A percentile compares a stretch with the other conserved stretches of the same genome.
phyloP scores from a whole-genome alignment of 257 asterid species.

The Solanum ossicruentum region DNA sequence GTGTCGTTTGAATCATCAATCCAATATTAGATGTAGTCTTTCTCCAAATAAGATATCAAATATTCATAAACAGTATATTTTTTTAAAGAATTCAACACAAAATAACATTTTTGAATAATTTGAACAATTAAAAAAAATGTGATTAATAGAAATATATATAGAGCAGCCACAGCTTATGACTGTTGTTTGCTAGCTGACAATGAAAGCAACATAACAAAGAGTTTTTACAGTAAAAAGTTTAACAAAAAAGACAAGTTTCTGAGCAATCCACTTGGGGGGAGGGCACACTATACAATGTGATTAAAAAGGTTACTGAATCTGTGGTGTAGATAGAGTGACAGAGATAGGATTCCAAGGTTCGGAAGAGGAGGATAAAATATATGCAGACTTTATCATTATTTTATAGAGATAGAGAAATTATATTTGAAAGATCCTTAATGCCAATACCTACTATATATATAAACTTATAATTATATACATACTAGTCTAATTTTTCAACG shows the following conservation, averaged over 20 bases:
- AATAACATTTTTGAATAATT: background rate
- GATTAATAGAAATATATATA: no score
- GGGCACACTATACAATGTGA: background rate
- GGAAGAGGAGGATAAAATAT: no score
- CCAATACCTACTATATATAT: no score
- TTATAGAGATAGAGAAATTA: no score
- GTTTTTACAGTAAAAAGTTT: background rate
- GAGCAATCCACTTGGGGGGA: background rate
- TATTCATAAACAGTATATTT: no score
- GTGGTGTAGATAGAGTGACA: background rate
- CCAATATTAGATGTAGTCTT: background rate
- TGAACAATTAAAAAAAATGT: background rate
- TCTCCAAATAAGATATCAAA: background rate
- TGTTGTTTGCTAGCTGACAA: background rate
- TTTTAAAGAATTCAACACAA: fast-evolving
- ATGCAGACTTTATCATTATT: no score
- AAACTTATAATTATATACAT: no score
- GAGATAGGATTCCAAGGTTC: no score
- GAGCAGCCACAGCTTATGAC: background rate
- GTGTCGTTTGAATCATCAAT: background rate
- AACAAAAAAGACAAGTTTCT: background rate
- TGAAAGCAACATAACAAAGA: background rate
- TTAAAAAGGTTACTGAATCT: background rate
- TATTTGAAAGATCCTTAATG: no score
- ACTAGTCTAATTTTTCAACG: no score